Evolutionary conservation across 2,329 filamentous ascomycete genomes (phyloP), one percentile per base, ranked within the genome.

Genomic region (Ambrosiella beaveri): DNA sequence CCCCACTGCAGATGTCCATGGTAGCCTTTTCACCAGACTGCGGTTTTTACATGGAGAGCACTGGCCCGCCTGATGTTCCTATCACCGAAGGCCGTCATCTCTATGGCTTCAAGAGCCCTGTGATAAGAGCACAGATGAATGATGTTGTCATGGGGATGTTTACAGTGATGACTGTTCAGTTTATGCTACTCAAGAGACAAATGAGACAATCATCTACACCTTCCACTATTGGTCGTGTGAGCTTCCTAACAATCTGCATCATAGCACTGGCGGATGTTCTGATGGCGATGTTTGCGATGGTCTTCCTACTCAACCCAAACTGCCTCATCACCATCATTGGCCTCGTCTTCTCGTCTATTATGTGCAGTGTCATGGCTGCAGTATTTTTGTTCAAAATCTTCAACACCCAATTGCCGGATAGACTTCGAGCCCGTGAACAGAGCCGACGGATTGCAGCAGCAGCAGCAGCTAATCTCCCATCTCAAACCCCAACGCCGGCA

Each of bases 1-100:
- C 82, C 2, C 72, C 70, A 37, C 71, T 86, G 37, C 74, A 78
- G 58, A 78, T 85, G 71, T 84, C 82, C 1, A 73, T 78, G 5
- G 74, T 85, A 19, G 71, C 84, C 15, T 85, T 80, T 68, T 85
- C 82, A 9, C 82, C 82, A 0, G 82, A 85, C 65, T 86, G 82
- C 64, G 78, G 75, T 3, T 84, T 80, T 67, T 82, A 84, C 61
- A 70, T 86, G 39, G 79, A 84, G 64, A 78, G 78, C 12, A 81
- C 80, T 64, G 82, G 82, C 0, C 79, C 81, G 1, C 81, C 81
- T 0, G 69, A 72, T 12, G 81, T 74, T 60, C 65, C 77, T 0
- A 70, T 73, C 0, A 67, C 67, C 4, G 75, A 80, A 38, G 75
- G 74, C 1, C 69, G 75, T 7, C 81, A 85, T 64, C 70, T 85